These are phyloP conservation scores for Blastobotrys capitulatus DNA, from an alignment of 1,139 yeast genomes.

Conservation along the genomic window DNA sequence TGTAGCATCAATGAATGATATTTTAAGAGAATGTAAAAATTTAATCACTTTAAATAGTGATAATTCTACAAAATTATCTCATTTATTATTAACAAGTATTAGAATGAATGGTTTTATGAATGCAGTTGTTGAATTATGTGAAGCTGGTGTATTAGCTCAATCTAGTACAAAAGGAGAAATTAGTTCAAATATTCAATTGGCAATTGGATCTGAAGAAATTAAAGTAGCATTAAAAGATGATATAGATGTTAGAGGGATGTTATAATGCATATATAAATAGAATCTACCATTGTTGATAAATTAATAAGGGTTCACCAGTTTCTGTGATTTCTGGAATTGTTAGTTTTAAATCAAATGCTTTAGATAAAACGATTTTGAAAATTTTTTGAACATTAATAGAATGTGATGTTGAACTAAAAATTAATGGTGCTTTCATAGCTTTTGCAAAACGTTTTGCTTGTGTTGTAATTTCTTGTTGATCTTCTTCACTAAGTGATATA, in stretches of 20 bases:
- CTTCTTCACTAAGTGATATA: constrained; percentile 61
- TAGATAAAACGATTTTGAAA: constrained; percentile 84
- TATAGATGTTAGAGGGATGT: constrained; percentile 35
- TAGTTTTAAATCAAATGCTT: constrained; percentile 83
- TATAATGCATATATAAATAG: constrained; percentile 14
- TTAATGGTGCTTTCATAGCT: constrained; percentile 87
- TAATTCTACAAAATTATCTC: constrained; percentile 16
- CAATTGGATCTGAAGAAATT: constrained; percentile 67
- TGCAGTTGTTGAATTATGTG: constrained; percentile 61
- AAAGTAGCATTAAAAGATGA: constrained; percentile 55
- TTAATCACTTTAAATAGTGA: constrained; percentile 35
- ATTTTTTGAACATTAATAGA: constrained; percentile 93
- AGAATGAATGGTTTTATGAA: constrained; percentile 45
- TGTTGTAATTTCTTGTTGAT: constrained; percentile 79
- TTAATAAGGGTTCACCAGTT: constrained; percentile 82
- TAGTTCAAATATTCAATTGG: constrained; percentile 54
- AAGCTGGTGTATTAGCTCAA: constrained; percentile 67
- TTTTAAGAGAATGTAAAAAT: constrained; percentile 68
- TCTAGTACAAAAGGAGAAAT: constrained; percentile 69
- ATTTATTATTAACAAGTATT: constrained; percentile 18
- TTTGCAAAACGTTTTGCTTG: constrained; percentile 83
- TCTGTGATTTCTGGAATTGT: constrained; percentile 78
- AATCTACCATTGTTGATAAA: constrained; percentile 45
- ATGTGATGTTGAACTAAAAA: constrained; percentile 89
- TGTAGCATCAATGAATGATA: constrained; percentile 68